Conservation (phyloP, 345 rosid species). For the Carallia brachiata region DNA sequence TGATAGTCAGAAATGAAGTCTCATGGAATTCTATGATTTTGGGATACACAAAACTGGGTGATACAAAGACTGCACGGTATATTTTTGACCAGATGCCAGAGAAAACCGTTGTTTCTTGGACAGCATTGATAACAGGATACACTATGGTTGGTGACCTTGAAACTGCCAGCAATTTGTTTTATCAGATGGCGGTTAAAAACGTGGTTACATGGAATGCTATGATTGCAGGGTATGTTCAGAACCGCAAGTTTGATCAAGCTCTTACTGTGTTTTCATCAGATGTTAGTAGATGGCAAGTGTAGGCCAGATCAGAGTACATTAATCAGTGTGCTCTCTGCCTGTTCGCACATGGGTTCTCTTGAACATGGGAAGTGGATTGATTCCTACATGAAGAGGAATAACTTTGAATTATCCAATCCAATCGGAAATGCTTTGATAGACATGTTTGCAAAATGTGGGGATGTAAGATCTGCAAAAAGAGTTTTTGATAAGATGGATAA, state of each 20-base stretch:
- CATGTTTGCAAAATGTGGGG: conserved; percentile 39
- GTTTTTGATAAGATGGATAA: conserved; percentile 25
- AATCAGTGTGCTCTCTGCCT: conserved; percentile 27
- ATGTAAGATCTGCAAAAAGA: conserved; percentile 23
- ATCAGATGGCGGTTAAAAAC: conserved; percentile 24
- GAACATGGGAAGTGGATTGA: conserved; percentile 42
- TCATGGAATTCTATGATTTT: conserved; percentile 25
- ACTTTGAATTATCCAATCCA: conserved; percentile 27
- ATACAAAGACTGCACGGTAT: conserved; percentile 22
- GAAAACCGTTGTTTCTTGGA: conserved; percentile 31
- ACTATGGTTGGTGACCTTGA: conserved; percentile 18
- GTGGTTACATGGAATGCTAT: conserved; percentile 35
- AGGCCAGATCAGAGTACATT: conserved; percentile 45
- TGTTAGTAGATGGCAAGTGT: conserved; percentile 26
- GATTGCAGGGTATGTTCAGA: conserved; percentile 33
- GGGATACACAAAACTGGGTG: conserved; percentile 19
- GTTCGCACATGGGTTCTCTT: conserved; percentile 41
- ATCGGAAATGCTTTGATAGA: conserved; percentile 37
- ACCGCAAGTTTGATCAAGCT: conserved; percentile 34
- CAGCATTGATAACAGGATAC: conserved; percentile 30
- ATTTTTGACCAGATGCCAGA: conserved; percentile 22
- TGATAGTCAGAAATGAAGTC: conserved; percentile 27
- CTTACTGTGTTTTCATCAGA: conserved; percentile 22
- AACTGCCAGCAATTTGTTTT: conserved; percentile 18
- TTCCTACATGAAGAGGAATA: conserved; percentile 26